phyloP scores from a whole-genome alignment of 176 grass and related monocot species.

The Oryza glumipatula region DNA sequence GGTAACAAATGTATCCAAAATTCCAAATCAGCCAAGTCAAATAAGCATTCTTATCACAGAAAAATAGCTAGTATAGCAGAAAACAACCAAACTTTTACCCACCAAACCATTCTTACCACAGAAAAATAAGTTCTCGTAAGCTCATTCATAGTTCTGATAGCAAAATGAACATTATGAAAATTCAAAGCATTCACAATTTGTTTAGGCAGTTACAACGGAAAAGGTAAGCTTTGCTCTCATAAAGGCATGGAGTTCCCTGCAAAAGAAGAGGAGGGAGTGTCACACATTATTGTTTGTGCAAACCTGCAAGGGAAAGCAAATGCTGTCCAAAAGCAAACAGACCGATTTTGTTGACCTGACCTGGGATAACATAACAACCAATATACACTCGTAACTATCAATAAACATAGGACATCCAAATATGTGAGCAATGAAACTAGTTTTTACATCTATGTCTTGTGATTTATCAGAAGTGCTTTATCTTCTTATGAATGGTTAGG shows the following conservation, averaged over 20 bases:
- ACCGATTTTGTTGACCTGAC: background rate
- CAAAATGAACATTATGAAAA: background rate
- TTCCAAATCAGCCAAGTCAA: background rate
- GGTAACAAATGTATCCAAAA: background rate
- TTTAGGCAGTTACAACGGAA: constrained; percentile 10
- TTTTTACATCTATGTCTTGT: background rate
- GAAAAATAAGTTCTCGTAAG: background rate
- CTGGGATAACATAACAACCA: background rate
- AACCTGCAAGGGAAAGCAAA: background rate
- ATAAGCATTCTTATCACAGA: background rate
- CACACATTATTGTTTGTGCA: background rate
- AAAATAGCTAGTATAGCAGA: background rate
- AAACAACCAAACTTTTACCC: background rate
- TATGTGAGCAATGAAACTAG: background rate
- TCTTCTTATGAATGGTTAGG: background rate
- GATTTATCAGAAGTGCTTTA: background rate
- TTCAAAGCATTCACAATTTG: background rate
- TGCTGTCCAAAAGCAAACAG: background rate
- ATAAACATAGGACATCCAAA: background rate
- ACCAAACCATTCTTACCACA: background rate
- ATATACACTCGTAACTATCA: background rate
- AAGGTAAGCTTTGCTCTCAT: constrained; percentile 38
- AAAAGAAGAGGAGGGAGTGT: background rate
- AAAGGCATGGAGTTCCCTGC: constrained; percentile 74
- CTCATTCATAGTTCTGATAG: constrained; percentile 6